These are phyloP conservation scores for Coemansia sp. DNA, from an alignment of 192 early-diverging fungal species.

Conservation along the genomic window DNA sequence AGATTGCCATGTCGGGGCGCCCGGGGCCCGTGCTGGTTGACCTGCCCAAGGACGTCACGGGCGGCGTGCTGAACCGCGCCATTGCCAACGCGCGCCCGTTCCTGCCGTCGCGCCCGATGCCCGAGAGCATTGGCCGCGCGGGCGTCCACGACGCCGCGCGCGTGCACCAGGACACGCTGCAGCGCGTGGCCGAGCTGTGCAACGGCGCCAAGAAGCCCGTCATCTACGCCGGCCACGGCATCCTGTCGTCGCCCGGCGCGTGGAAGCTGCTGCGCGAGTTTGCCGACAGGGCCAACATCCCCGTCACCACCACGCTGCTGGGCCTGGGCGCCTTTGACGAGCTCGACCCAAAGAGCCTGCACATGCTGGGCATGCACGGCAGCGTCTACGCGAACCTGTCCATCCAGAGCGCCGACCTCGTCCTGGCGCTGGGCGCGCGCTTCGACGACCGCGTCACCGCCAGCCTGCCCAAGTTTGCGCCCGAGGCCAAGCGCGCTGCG, in stretches of 20 bases:
- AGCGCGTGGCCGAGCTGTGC: conserved; percentile 77
- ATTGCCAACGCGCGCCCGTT: conserved; percentile 68
- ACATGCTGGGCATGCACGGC: conserved; percentile 99
- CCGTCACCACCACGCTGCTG: conserved; percentile 95
- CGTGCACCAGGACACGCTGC: conserved; percentile 56
- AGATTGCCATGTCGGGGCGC: conserved; percentile 92
- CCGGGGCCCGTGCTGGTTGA: conserved; percentile 98
- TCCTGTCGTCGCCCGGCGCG: conserved; percentile 79
- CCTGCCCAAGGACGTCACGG: conserved; percentile 97
- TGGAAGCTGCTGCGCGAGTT: conserved; percentile 78
- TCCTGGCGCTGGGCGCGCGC: conserved; percentile 93
- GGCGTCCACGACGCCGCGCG: conserved; percentile 54
- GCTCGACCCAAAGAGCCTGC: conserved; percentile 79
- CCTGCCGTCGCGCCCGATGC: conserved; percentile 69
- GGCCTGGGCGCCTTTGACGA: conserved; percentile 95
- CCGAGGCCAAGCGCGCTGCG: conserved; percentile 87
- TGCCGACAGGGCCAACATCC: conserved; percentile 86
- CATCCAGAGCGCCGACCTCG: conserved; percentile 94
- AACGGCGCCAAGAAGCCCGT: conserved; percentile 89
- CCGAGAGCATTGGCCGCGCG: conserved; percentile 54
- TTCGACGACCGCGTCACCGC: conserved; percentile 99
- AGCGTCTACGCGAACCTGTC: conserved; percentile 96
- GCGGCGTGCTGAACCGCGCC: conserved; percentile 77
- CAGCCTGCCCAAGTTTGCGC: conserved; percentile 88
- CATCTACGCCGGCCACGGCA: conserved; percentile 95